Conservation (phyloP, 345 rosid species). For the Eucalyptus fibrosa region DNA sequence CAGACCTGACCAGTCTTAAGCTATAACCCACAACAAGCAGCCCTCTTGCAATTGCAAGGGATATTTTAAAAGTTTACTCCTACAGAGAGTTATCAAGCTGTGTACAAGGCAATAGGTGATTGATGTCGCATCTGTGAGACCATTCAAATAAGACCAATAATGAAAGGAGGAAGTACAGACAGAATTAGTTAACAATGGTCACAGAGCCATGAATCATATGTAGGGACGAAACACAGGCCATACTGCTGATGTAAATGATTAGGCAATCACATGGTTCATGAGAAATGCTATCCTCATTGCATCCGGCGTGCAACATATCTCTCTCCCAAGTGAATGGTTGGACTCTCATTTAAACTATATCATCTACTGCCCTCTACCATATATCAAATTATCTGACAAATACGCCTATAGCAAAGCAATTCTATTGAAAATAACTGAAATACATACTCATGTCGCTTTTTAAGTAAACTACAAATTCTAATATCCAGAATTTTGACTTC, state of each 20-base stretch:
- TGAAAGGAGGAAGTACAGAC: neutral
- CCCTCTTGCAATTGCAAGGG: neutral
- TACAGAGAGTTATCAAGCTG: neutral
- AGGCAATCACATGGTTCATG: neutral
- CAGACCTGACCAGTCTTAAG: neutral
- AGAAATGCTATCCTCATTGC: neutral
- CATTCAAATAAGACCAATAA: neutral
- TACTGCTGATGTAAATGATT: neutral
- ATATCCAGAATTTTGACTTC: neutral
- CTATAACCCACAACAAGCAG: neutral
- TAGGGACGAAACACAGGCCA: neutral
- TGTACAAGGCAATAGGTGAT: neutral
- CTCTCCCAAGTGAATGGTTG: neutral
- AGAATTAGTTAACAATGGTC: neutral
- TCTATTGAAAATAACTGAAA: neutral
- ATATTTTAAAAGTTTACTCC: neutral
- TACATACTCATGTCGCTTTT: neutral
- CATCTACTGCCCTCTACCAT: neutral
- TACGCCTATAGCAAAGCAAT: neutral
- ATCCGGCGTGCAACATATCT: neutral
- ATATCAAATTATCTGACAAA: neutral
- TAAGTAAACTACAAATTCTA: neutral
- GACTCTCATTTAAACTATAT: neutral
- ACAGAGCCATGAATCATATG: neutral
- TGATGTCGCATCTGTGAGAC: neutral